Conservation (phyloP, 805 yeast species). For the Hanseniaspora nectarophila region DNA sequence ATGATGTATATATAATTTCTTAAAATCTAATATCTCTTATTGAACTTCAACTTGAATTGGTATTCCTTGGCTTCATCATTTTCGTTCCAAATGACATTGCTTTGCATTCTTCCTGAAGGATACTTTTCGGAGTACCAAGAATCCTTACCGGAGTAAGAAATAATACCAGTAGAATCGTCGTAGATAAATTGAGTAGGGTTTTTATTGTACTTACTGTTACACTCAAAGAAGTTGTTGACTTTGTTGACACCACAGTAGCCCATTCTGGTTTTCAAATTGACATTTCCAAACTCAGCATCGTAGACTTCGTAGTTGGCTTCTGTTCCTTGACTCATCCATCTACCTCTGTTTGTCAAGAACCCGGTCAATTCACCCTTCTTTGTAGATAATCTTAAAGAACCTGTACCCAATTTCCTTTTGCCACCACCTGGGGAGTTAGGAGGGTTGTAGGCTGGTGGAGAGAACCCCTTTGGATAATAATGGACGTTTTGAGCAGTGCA, state of each 20-base stretch:
- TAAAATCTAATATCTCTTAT: slow-evolving; percentile 18
- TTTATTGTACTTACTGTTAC: slow-evolving; percentile 18
- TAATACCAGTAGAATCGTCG: slow-evolving; percentile 33
- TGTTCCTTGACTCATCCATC: slow-evolving; percentile 68
- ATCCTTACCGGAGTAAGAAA: slow-evolving; percentile 51
- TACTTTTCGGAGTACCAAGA: slow-evolving; percentile 45
- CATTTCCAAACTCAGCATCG: slow-evolving; percentile 61
- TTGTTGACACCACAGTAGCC: slow-evolving; percentile 56
- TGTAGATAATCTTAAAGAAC: slow-evolving; percentile 21
- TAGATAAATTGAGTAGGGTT: slow-evolving; percentile 48
- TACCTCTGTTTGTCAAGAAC: slow-evolving; percentile 64
- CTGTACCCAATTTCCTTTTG: slow-evolving; percentile 19
- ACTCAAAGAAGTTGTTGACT: slow-evolving; percentile 19
- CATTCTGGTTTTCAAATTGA: slow-evolving; percentile 50
- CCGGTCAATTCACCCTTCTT: slow-evolving; percentile 33
- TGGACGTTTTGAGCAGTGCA: slow-evolving; percentile 64
- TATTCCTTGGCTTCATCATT: slow-evolving; percentile 29
- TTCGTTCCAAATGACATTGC: slow-evolving; percentile 32
- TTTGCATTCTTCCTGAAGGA: slow-evolving; percentile 38
- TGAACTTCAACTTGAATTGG: slow-evolving; percentile 31
- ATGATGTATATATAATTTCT: slow-evolving; percentile 16
- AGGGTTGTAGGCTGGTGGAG: slow-evolving; percentile 22
- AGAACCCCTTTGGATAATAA: slow-evolving; percentile 54
- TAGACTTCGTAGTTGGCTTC: slow-evolving; percentile 64
- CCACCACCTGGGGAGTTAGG: slow-evolving; percentile 22